phyloP scores from a whole-genome alignment of 257 asterid genomes.

The Capsicum baccatum region DNA sequence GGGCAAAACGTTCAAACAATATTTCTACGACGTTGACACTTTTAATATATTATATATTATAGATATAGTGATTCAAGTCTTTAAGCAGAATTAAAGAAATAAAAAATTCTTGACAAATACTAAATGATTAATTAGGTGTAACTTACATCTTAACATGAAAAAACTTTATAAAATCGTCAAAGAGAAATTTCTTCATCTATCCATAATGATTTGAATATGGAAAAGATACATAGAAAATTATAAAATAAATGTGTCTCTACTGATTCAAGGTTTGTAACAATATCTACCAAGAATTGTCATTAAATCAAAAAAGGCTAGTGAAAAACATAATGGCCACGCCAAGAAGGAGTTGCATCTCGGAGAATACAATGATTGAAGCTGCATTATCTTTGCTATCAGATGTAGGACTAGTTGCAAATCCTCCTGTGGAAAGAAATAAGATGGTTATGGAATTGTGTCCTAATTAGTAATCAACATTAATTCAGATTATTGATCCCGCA shows the following conservation, averaged over 20 bases:
- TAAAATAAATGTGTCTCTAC: background rate
- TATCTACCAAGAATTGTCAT: background rate
- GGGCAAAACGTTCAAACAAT: too few relatives aligned
- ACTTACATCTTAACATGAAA: too few relatives aligned
- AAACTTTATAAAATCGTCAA: too few relatives aligned
- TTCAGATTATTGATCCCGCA: too few relatives aligned
- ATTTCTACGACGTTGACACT: too few relatives aligned
- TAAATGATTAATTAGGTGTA: too few relatives aligned
- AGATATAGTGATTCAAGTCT: too few relatives aligned
- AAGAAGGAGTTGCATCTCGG: background rate
- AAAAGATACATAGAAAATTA: background rate
- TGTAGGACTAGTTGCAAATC: background rate
- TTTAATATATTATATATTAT: too few relatives aligned
- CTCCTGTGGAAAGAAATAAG: background rate
- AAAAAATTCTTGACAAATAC: too few relatives aligned
- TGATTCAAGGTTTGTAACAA: background rate
- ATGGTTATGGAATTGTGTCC: background rate
- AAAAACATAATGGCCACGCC: background rate
- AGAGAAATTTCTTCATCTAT: background rate
- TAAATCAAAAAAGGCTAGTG: background rate
- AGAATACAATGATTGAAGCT: constrained; percentile 1
- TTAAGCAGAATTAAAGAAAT: too few relatives aligned
- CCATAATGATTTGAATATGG: background rate
- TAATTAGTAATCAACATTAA: background rate
- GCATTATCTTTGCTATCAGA: constrained; percentile 22